Conservation (phyloP, 148 eudicot genomes). For the Rhododendron vialii region DNA sequence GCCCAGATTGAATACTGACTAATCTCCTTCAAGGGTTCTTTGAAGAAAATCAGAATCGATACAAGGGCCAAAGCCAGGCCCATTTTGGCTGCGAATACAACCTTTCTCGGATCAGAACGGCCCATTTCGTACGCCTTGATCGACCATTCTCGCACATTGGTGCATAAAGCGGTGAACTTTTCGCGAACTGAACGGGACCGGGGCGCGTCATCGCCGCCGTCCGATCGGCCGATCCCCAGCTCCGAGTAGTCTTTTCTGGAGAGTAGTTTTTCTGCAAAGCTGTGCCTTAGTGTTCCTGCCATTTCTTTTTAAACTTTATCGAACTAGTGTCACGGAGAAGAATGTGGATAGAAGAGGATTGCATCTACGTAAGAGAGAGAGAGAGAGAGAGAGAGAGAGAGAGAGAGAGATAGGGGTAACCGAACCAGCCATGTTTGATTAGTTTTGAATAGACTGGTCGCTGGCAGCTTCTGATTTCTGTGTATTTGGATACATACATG, state of each 20-base stretch:
- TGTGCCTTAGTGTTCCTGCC: constrained; percentile 37
- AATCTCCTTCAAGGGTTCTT: constrained; percentile 35
- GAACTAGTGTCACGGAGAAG: background rate
- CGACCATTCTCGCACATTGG: constrained; percentile 5
- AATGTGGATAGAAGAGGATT: background rate
- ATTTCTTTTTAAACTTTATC: constrained; percentile 6
- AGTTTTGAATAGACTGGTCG: too few species aligned
- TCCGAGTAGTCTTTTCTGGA: constrained; percentile 24
- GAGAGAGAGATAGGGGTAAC: too few species aligned
- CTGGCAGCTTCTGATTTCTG: too few species aligned
- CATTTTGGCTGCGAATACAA: constrained; percentile 47
- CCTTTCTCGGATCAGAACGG: constrained; percentile 50
- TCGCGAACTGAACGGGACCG: constrained; percentile 1
- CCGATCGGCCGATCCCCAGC: constrained; percentile 11
- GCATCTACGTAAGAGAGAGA: background rate
- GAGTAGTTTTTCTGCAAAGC: constrained; percentile 26
- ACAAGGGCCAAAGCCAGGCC: constrained; percentile 49
- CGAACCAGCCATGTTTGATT: too few species aligned
- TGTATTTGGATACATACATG: too few species aligned
- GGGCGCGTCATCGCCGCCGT: background rate
- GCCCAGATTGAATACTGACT: constrained; percentile 55
- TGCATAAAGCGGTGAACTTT: constrained; percentile 8
- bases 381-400: too few species aligned
- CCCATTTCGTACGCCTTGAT: constrained; percentile 43
- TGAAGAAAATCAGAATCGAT: constrained; percentile 51